Evolutionary conservation across 2,329 filamentous ascomycete species (phyloP), one percentile per base, ranked within the genome.

Genomic region (Pseudocercospora eumusae): DNA sequence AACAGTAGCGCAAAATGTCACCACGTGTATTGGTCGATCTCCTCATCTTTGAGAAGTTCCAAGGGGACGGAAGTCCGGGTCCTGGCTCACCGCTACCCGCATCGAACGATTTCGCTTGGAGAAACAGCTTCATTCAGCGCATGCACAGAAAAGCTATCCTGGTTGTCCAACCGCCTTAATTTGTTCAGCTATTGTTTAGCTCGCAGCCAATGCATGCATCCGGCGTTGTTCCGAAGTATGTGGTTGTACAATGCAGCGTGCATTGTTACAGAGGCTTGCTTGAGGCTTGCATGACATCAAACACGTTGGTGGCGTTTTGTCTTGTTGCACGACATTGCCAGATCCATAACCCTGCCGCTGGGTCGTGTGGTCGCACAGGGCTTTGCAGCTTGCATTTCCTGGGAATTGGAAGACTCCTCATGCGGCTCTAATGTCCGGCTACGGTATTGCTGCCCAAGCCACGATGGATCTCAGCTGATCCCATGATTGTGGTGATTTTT

Each of bases 241-340:
- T 55, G 23, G 54, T 47, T 42, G 56, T 33, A 60, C 20, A 20
- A 21, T 44, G 20, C 27, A 57, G 23, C 33, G 42, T 58, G 45
- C 42, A 28, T 42, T 58, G 60, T 57, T 31, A 54, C 60, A 42
- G 18, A 25, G 15, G 58, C 28, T 21, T 23, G 31, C 50, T 5
- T 49, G 58, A 20, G 42, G 49, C 23, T 53, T 49, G 45, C 57
- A 52, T 62, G 49, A 60, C 53, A 57, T 62, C 45, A 55, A 62
- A 55, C 55, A 60, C 60, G 61, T 61, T 63, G 52, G 62, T 56
- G 62, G 65, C 65, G 62, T 64, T 54, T n/a, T 44, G 33, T 36
- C 54, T 62, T 28, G 57, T 58, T 28, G 53, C 40, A 63, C 57
- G 40, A 55, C 57, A 57, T 49, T 40, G 42, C 57, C 49, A 52